Conservation (phyloP, 2,329 filamentous ascomycete genomes). For the Fusarium brachygibbosum region DNA sequence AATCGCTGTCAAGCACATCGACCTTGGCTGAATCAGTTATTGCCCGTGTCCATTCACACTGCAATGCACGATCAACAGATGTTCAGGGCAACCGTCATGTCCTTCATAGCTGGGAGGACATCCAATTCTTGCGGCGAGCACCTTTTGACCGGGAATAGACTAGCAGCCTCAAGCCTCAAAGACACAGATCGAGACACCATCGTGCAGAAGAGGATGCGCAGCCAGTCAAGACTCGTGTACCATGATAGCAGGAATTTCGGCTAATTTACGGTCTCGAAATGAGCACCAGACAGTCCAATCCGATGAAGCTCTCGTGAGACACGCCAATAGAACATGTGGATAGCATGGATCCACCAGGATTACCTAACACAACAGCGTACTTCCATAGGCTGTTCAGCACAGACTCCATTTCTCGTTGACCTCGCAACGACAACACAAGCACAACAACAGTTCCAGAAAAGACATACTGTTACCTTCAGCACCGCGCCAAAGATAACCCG, state of each 20-base stretch:
- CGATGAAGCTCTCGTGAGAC: constrained; percentile 22
- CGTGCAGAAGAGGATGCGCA: constrained; percentile 23
- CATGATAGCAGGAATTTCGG: constrained; percentile 44
- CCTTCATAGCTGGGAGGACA: constrained; percentile 22
- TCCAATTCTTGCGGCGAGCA: constrained; percentile 14
- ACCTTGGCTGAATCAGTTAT: constrained; percentile 20
- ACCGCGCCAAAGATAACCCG: constrained; percentile 47
- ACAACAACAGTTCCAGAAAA: constrained; percentile 55
- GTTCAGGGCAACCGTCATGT: constrained; percentile 34
- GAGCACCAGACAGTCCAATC: constrained; percentile 5
- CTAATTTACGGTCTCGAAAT: constrained; percentile 43
- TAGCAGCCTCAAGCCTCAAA: constrained; percentile 35
- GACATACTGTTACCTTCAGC: constrained; percentile 49
- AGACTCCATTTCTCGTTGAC: constrained; percentile 54
- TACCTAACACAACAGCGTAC: constrained; percentile 44
- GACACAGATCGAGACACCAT: constrained; percentile 39
- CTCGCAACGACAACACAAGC: constrained; percentile 61
- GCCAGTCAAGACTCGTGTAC: constrained; percentile 37
- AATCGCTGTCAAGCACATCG: constrained; percentile 5
- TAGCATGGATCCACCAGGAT: constrained; percentile 9
- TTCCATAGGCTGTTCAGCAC: constrained; percentile 36
- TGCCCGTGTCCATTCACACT: constrained; percentile 11
- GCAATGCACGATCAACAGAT: constrained; percentile 23
- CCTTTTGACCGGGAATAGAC: constrained; percentile 25
- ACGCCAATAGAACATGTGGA: constrained; percentile 36